These are phyloP conservation scores for Ascomycota sp. DNA, from an alignment of 2,329 filamentous ascomycete genomes.

Conservation along the genomic window DNA sequence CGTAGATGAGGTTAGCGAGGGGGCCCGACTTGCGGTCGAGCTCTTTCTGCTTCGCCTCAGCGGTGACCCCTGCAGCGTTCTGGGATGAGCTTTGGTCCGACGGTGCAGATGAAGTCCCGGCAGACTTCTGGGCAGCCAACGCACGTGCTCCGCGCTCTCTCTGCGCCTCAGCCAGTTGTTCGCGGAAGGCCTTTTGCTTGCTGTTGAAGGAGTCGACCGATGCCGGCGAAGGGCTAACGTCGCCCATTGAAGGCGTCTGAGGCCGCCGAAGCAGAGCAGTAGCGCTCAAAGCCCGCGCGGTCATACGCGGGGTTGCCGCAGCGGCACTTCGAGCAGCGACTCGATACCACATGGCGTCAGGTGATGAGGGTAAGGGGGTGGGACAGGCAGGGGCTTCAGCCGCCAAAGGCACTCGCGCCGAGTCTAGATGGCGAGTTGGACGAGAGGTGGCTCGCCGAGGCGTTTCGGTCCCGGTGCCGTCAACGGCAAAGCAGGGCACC, in stretches of 20 bases:
- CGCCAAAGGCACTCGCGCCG: background rate
- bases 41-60: constrained; percentile 35
- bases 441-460: background rate
- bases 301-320: constrained; percentile 22
- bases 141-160: constrained; percentile 76
- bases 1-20: constrained; percentile 80
- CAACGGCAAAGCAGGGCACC: background rate
- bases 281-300: constrained; percentile 35
- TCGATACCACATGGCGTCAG: constrained; percentile 24
- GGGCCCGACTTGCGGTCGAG: constrained; percentile 48
- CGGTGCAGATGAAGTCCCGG: constrained; percentile 23
- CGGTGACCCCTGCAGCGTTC: constrained; percentile 18
- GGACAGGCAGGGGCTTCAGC: background rate
- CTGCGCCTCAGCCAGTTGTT: constrained; percentile 55
- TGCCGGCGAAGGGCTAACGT: constrained; percentile 48
- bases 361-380: too few relatives aligned
- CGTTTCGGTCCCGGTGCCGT: too few relatives aligned
- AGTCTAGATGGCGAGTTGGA: background rate
- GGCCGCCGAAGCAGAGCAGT: constrained; percentile 19
- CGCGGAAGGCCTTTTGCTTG: constrained; percentile 73
- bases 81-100: constrained; percentile 17
- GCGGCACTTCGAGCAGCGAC: constrained; percentile 26
- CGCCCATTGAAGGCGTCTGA: constrained; percentile 58
- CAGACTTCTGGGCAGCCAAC: constrained; percentile 21
- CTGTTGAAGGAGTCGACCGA: constrained; percentile 57